Evolutionary conservation across 768 basidiomycete genomes (phyloP).

Genomic region (Thelephora aurantiotincta): DNA sequence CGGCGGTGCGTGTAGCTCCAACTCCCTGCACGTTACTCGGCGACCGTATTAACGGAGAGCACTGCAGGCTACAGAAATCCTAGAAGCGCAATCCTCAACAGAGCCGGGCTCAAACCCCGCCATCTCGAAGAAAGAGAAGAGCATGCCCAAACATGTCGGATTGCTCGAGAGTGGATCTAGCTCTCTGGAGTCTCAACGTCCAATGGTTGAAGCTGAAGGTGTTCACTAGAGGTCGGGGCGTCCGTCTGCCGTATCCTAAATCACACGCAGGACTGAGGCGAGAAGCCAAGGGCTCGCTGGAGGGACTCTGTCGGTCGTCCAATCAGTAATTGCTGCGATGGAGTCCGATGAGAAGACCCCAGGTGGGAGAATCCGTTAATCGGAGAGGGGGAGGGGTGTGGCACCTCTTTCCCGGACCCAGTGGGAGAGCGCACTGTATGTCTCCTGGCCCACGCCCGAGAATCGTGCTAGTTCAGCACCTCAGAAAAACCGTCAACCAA

Average conservation of each 20-base stretch:
- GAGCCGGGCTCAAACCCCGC: constrained; percentile 5
- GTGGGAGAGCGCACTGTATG: constrained; percentile 56
- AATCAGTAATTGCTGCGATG: constrained; percentile 39
- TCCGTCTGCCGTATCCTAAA: constrained; percentile 50
- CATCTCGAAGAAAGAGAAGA: constrained; percentile 57
- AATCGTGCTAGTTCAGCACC: constrained; percentile 2
- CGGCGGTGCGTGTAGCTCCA: constrained; percentile 21
- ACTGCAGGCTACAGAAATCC: constrained; percentile 28
- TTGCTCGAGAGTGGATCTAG: constrained; percentile 45
- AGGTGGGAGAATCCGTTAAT: constrained; percentile 25
- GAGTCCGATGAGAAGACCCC: constrained; percentile 18
- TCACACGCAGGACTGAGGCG: constrained; percentile 59
- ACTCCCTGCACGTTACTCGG: constrained; percentile 1
- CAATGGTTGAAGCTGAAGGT: not conserved
- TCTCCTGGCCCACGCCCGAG: constrained; percentile 1
- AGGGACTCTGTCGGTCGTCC: constrained; percentile 18
- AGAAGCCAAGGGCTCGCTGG: constrained; percentile 30
- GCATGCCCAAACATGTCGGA: constrained; percentile 47
- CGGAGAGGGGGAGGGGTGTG: constrained; percentile 50
- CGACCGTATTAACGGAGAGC: constrained; percentile 5
- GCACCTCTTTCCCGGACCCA: constrained; percentile 45
- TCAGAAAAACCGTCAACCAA: constrained; percentile 26
- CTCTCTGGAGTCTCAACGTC: not conserved
- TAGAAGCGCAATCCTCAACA: constrained; percentile 19
- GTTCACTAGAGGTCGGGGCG: constrained; percentile 33